Conservation (phyloP, 2,329 filamentous ascomycete genomes). For the Nakataea oryzae region DNA sequence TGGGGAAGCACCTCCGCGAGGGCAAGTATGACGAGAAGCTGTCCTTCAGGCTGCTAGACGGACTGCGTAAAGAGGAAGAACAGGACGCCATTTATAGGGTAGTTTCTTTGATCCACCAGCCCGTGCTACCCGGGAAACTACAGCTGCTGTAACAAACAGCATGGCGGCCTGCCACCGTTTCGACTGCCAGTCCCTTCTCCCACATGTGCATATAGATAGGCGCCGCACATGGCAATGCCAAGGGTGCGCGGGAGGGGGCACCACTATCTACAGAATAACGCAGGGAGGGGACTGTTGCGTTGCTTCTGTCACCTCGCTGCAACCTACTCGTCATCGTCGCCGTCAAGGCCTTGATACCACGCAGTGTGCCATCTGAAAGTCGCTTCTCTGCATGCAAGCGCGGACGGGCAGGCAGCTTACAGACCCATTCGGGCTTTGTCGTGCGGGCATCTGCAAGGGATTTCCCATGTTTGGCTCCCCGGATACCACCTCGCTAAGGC, state of each 20-base stretch:
- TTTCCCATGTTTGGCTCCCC: no score
- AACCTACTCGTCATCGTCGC: background rate
- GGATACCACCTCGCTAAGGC: no score
- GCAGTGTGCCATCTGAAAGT: background rate
- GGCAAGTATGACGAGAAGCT: background rate
- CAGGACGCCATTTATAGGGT: background rate
- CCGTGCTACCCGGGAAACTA: no score
- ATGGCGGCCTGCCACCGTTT: no score
- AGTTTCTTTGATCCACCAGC: no score
- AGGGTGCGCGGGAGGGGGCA: background rate
- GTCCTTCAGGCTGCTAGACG: background rate
- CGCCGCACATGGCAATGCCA: background rate
- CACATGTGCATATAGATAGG: no score
- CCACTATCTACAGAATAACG: background rate
- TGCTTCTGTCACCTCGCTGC: background rate
- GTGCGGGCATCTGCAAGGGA: no score
- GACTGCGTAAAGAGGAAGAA: background rate
- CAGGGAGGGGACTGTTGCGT: background rate
- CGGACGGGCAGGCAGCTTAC: no score
- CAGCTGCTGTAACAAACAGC: no score
- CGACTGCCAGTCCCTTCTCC: no score
- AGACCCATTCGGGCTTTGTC: no score
- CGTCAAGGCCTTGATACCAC: background rate
- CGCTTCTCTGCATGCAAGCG: no score
- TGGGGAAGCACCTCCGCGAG: background rate